Evolutionary conservation across 1,139 yeast species (phyloP).

Genomic region (Suhomyces chickasaworum): DNA sequence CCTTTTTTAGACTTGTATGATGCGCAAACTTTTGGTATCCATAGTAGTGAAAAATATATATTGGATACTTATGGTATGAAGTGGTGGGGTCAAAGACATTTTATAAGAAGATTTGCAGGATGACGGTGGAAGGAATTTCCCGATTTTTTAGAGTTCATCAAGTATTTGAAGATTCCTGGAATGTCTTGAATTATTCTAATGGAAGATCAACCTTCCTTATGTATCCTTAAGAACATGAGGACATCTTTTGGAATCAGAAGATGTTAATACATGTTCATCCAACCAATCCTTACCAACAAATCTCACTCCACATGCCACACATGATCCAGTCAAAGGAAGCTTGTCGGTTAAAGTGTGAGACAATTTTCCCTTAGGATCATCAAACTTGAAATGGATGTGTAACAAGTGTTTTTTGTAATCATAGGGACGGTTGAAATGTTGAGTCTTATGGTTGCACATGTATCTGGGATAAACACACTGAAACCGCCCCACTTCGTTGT

Average conservation of each 20-base stretch:
- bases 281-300: conserved; percentile 45
- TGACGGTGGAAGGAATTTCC: too few species aligned
- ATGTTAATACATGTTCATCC: conserved; percentile 41
- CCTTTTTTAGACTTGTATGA: neutral
- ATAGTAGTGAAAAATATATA: neutral
- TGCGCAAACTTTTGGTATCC: neutral
- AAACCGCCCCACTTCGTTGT: conserved; percentile 49
- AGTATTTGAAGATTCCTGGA: too few species aligned
- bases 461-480: conserved; percentile 47
- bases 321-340: conserved; percentile 40
- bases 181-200: too few species aligned
- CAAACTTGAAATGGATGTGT: conserved; percentile 48
- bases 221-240: conserved; percentile 7
- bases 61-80: neutral
- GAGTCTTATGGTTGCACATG: conserved; percentile 48
- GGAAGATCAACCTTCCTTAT: too few species aligned
- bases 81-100: neutral
- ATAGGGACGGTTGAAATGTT: conserved; percentile 50
- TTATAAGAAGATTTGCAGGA: neutral
- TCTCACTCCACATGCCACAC: conserved; percentile 41
- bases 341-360: conserved; percentile 49
- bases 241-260: conserved; percentile 18
- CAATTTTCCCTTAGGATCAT: conserved; percentile 45
- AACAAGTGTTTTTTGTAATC: conserved; percentile 51
- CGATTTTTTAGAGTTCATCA: too few species aligned